A percentile compares a stretch with the other conserved stretches of the same genome.
phyloP scores from a whole-genome alignment of 176 grass and related monocot genomes.

The Tillandsia leiboldiana region DNA sequence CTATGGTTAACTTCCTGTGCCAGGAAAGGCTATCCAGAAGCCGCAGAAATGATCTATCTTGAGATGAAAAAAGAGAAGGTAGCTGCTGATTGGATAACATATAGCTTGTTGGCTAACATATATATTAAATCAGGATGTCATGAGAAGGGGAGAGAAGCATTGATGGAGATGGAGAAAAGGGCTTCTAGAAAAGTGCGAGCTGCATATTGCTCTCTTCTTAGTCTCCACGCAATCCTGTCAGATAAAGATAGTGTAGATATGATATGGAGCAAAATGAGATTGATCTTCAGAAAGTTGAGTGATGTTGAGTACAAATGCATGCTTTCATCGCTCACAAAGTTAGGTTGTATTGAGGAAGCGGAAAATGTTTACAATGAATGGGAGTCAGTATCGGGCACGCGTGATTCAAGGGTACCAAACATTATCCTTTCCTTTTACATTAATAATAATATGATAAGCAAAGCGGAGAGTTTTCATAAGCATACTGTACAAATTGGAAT shows the following conservation, averaged over 20 bases:
- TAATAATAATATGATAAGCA: constrained; percentile 47
- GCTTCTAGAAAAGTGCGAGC: constrained; percentile 39
- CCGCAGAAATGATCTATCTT: constrained; percentile 37
- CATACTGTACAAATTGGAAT: constrained; percentile 34
- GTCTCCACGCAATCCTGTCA: constrained; percentile 40
- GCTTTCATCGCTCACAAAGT: constrained; percentile 57
- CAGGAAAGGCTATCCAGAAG: constrained; percentile 39
- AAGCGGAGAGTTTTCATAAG: constrained; percentile 37
- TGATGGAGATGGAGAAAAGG: constrained; percentile 66
- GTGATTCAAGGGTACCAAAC: constrained; percentile 53
- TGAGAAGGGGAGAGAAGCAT: constrained; percentile 40
- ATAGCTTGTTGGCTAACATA: constrained; percentile 56
- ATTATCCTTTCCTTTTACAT: constrained; percentile 63
- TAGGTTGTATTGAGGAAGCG: constrained; percentile 44
- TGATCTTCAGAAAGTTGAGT: constrained; percentile 51
- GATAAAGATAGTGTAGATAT: constrained; percentile 68
- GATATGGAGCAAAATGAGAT: constrained; percentile 50
- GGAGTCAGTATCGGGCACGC: constrained; percentile 41
- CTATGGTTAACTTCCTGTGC: constrained; percentile 65
- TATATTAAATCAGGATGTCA: constrained; percentile 46
- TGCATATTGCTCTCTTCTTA: constrained; percentile 59
- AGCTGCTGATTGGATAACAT: constrained; percentile 65
- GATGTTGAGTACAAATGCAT: constrained; percentile 75
- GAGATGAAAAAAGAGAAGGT: constrained; percentile 47
- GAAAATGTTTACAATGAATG: constrained; percentile 42